Conservation (phyloP, 208 protist species). For the Leptomonas seymouri region DNA sequence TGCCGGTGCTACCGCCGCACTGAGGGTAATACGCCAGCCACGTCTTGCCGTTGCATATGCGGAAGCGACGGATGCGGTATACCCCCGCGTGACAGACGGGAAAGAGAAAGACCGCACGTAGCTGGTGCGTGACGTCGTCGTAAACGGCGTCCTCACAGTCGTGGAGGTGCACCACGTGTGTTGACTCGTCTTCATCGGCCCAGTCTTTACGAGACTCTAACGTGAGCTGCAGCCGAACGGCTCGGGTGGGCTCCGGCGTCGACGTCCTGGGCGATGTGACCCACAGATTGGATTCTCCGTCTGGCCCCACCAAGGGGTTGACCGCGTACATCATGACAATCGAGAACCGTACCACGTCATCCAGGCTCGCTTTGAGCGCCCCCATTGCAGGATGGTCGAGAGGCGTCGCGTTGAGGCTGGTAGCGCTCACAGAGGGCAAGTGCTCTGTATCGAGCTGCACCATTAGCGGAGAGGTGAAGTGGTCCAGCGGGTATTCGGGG, state of each 20-base stretch:
- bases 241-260: neutral
- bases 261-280: neutral
- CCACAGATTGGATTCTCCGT: neutral
- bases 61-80: slow-evolving; percentile 59
- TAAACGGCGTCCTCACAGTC: slow-evolving; percentile 28
- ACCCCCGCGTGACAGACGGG: slow-evolving; percentile 64
- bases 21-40: slow-evolving; percentile 42
- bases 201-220: slow-evolving; percentile 82
- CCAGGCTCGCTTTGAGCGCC: slow-evolving; percentile 27
- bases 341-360: slow-evolving; percentile 37
- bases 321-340: slow-evolving; percentile 36
- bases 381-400: neutral
- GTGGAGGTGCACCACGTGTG: slow-evolving; percentile 60
- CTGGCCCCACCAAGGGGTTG: slow-evolving; percentile 30
- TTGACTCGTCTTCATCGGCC: slow-evolving; percentile 49
- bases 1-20: slow-evolving; percentile 2
- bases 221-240: slow-evolving; percentile 33
- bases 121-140: slow-evolving; percentile 31
- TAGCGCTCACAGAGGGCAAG: neutral
- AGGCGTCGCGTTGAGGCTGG: neutral
- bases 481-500: slow-evolving; percentile 32
- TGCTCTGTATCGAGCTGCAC: slow-evolving; percentile 17
- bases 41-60: slow-evolving; percentile 45
- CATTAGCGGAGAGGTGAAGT: slow-evolving; percentile 17
- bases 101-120: slow-evolving; percentile 50